A percentile compares a stretch with the other conserved stretches of the same genome.
Evolutionary conservation across 306 rosid species (phyloP).

Genomic region (Cyclanthera cordifolia): DNA sequence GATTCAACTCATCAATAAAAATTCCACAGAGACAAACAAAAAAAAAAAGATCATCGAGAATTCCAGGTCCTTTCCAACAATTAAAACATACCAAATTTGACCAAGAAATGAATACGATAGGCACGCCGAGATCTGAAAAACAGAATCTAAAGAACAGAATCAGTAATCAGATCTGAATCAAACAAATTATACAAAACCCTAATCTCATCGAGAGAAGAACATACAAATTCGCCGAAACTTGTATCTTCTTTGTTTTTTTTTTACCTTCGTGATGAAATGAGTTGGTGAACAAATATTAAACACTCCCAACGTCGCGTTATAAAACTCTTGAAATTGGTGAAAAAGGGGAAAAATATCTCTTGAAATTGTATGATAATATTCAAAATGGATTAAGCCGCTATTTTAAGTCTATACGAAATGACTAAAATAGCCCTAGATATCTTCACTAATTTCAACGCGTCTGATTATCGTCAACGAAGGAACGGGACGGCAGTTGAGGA

Average conservation of each 20-base stretch:
- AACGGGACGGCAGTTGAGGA: too few relatives aligned
- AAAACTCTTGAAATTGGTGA: background rate
- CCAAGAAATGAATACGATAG: background rate
- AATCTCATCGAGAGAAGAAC: slow-evolving; percentile 16
- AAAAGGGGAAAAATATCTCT: background rate
- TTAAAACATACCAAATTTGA: slow-evolving; percentile 12
- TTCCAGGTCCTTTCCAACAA: background rate
- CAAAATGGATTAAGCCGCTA: slow-evolving; percentile 11
- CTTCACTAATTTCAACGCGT: background rate
- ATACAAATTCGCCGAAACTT: background rate
- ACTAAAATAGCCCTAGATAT: background rate
- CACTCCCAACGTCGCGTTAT: too few relatives aligned
- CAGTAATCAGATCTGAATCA: slow-evolving; percentile 48
- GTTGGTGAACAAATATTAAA: too few relatives aligned
- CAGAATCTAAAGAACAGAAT: slow-evolving; percentile 10
- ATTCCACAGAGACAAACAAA: background rate
- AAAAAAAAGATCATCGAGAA: background rate
- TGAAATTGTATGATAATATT: background rate
- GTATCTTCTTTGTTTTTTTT: background rate
- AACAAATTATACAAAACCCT: slow-evolving; percentile 25
- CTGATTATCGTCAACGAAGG: background rate
- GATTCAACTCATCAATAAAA: slow-evolving; percentile 10
- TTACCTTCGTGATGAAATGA: background rate
- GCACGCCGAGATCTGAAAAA: slow-evolving; percentile 26
- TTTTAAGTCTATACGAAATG: background rate